Evolutionary conservation across 495 filamentous ascomycete species (phyloP), one percentile per base, ranked within the genome.

Genomic region (Trichoderma erinaceum): DNA sequence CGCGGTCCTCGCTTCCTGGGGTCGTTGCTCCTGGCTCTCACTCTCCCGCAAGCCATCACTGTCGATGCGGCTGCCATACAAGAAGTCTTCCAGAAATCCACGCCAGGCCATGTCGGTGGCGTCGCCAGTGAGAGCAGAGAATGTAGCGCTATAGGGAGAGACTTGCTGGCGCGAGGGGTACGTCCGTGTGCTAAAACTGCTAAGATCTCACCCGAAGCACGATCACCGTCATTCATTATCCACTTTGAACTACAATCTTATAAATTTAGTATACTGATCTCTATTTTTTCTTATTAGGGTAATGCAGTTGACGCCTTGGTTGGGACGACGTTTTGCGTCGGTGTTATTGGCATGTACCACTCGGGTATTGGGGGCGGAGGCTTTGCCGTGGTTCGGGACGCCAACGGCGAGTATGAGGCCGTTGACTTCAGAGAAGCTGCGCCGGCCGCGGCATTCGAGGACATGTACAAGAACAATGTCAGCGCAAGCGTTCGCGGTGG

Each of bases 341-440:
- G 91, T 3, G 89, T 91, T 7, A 83, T 89, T 66, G 89, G 89
- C 84, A 94, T 95, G 91, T 92, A 94, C 70, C 92, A 96, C 76
- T 91, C 89, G 38, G 92, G 92, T 6, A 87, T 96, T 44, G 92
- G 92, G 4, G 93, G 93, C 5, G 93, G 93, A n/a, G 92, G 93
- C 0, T 97, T 97, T 77, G 88, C 89, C 82, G 82, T 97, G 2
- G 84, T 94, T 29, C 85, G 88, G 50, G 81, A 85, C 32, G 77
- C 81, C 5, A 77, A 86, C 44, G 89, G 90, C 12, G 75, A 77
- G 41, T 92, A 88, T 73, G 90, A 92, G 70, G 85, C 87, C 66
- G 87, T 96, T 65, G 92, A 97, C 75, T 97, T 93, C 74, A 84
- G 93, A 11, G 93, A 97, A 76, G 88, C 88, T 0, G 93, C 93